phyloP scores from a whole-genome alignment of 345 rosid genomes.

The Abelmoschus esculentus region DNA sequence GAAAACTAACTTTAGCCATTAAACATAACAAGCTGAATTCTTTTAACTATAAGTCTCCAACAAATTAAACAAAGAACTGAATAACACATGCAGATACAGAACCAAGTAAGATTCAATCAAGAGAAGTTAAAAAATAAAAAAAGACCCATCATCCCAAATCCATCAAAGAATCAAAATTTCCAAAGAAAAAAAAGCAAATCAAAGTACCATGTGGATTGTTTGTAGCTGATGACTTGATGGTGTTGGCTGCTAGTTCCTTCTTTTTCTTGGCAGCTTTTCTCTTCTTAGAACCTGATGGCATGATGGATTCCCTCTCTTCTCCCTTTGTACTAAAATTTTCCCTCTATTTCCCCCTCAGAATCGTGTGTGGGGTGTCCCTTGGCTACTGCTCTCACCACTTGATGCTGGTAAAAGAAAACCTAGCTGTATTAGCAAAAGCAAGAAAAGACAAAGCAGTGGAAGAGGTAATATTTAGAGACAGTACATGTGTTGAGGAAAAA shows the following conservation, averaged over 20 bases:
- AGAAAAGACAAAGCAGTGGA: neutral
- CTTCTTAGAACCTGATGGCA: constrained; percentile 86
- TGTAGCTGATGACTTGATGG: constrained; percentile 16
- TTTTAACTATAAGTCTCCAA: neutral
- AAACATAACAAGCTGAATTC: neutral
- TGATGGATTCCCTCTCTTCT: constrained; percentile 26
- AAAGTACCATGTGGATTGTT: constrained; percentile 34
- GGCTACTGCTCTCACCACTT: neutral
- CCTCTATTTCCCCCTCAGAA: neutral
- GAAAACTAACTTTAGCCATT: neutral
- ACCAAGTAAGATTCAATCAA: constrained; percentile 14
- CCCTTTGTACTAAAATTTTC: neutral
- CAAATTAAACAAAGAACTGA: neutral
- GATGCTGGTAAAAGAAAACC: constrained; percentile 5
- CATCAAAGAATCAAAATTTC: neutral
- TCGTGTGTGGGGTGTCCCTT: neutral
- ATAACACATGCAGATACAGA: constrained; percentile 4
- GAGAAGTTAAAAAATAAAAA: neutral
- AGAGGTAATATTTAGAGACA: neutral
- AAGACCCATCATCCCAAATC: neutral
- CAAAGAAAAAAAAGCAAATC: neutral
- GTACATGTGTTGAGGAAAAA: neutral
- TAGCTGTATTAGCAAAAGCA: neutral
- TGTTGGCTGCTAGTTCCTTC: constrained; percentile 45
- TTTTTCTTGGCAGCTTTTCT: constrained; percentile 90